Evolutionary conservation across 2,329 filamentous ascomycete genomes (phyloP).

Genomic region (Gliomastix tumulicola): DNA sequence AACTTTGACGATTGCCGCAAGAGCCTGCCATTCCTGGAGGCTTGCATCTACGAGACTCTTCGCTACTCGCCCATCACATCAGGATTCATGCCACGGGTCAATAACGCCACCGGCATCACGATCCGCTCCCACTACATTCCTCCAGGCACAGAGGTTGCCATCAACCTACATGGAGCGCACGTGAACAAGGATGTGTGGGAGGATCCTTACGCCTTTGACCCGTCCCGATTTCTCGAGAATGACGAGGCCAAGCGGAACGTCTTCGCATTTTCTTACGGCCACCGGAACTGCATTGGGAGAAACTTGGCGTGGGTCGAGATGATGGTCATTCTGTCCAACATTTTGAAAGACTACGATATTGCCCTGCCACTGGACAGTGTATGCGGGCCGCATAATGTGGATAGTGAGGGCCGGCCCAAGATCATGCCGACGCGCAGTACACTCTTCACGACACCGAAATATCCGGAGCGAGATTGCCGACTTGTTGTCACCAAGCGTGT

Average conservation of each 20-base stretch:
- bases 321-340: conserved; percentile 2
- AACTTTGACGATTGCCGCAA: conserved; percentile 1
- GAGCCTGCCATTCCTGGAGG: conserved; percentile 1
- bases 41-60: conserved; percentile 4
- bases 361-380: conserved; percentile 1
- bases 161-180: conserved; percentile 2
- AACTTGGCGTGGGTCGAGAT: conserved; percentile 4
- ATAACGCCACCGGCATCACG: conserved; percentile 1
- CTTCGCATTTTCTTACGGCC: conserved; percentile 4
- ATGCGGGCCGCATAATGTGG: conserved; percentile 2
- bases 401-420: background rate
- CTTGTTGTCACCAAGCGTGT: background rate
- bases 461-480: background rate
- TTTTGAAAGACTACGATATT: conserved; percentile 2
- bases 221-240: conserved; percentile 2
- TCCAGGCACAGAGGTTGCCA: conserved; percentile 3
- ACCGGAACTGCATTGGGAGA: conserved; percentile 4
- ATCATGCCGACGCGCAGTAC: conserved; percentile 1
- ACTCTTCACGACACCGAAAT: background rate
- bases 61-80: conserved; percentile 4
- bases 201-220: conserved; percentile 1
- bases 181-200: conserved; percentile 4
- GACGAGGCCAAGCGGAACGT: conserved; percentile 3
- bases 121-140: conserved; percentile 4
- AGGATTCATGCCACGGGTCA: conserved; percentile 3